Evolutionary conservation across 495 filamentous ascomycete genomes (phyloP), one percentile per base, ranked within the genome.

Genomic region (Neurospora sp.): DNA sequence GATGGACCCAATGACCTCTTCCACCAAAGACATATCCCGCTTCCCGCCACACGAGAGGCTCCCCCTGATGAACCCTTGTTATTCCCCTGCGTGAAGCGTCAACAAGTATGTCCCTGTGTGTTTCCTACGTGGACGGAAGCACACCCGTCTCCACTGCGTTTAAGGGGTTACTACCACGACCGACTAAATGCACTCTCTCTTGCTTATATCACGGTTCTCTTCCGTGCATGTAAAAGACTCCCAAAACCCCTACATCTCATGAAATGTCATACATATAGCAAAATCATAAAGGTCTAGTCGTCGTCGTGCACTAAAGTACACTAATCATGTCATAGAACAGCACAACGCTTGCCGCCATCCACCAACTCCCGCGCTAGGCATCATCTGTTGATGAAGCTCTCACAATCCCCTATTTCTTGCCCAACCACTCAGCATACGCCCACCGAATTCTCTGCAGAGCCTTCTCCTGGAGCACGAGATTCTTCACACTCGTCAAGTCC

Each of bases 371-470:
- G 11, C 12, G 10, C 59, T 22, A 61, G 20, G 39, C 7, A 41
- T 3, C 16, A 44, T 9, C 2, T n/a, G 3, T 20, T 20, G 42
- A 46, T 46, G 42, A 20, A 46, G 42, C 18, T 46, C 42, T 46
- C 8, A 46, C 42, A 11, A 10, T 1, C 39, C 6, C 10, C 39
- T 59, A 41, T n/a, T 68, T 78, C 69, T 70, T 70, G 10, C 74
- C 79, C 40, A 94, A 79, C 89, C 90, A 96, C 77, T 90, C 91
- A 9, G 88, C 88, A 85, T 98, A 97, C 12, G 91, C 91, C 87
- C 96, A 98, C 71, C 91, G 85, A 74, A 98, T 92, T 73, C 96
- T 87, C 73, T 93, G 90, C 46, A 96, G 82, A 61, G 94, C 90
- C 78, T 87, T 90, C 74, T 89, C 84, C 82, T 97, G 94, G 71